Conservation (phyloP, 805 yeast species). For the Ogataea chonburiensis region DNA sequence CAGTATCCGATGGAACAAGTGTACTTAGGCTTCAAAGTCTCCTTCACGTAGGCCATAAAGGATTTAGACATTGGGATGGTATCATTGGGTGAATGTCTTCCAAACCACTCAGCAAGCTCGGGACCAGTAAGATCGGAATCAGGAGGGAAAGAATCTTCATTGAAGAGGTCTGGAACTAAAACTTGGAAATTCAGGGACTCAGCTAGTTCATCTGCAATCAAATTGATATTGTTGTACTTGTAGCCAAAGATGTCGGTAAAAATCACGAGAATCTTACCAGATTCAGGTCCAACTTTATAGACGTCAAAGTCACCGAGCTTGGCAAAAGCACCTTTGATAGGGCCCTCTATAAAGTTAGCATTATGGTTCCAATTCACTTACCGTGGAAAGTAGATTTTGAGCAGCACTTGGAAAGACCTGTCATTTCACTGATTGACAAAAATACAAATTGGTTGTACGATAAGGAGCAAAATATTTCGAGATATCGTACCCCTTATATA, state of each 20-base stretch:
- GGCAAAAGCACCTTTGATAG: constrained; percentile 43
- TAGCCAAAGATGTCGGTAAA: constrained; percentile 72
- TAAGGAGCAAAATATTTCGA: too few relatives aligned
- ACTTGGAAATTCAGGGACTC: constrained; percentile 57
- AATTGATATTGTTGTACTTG: constrained; percentile 51
- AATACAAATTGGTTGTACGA: too few relatives aligned
- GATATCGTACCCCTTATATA: too few relatives aligned
- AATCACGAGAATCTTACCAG: constrained; percentile 55
- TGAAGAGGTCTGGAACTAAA: constrained; percentile 72
- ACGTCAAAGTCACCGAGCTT: constrained; percentile 44
- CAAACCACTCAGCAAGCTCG: constrained; percentile 45
- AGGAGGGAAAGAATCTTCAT: constrained; percentile 46
- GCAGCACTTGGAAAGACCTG: constrained; percentile 12
- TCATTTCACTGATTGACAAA: constrained; percentile 9
- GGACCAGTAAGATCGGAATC: constrained; percentile 2
- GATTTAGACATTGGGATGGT: constrained; percentile 48
- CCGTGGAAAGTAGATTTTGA: constrained; percentile 27
- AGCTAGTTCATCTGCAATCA: constrained; percentile 69
- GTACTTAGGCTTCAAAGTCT: constrained; percentile 45
- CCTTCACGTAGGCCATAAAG: constrained; percentile 45
- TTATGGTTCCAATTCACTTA: constrained; percentile 23
- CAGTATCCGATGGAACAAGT: constrained; percentile 74
- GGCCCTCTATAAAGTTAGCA: constrained; percentile 29
- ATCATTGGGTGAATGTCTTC: constrained; percentile 36
- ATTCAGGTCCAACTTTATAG: constrained; percentile 47